Evolutionary conservation across 768 basidiomycete species (phyloP).

Genomic region (Cantharellus cinnabarinus): DNA sequence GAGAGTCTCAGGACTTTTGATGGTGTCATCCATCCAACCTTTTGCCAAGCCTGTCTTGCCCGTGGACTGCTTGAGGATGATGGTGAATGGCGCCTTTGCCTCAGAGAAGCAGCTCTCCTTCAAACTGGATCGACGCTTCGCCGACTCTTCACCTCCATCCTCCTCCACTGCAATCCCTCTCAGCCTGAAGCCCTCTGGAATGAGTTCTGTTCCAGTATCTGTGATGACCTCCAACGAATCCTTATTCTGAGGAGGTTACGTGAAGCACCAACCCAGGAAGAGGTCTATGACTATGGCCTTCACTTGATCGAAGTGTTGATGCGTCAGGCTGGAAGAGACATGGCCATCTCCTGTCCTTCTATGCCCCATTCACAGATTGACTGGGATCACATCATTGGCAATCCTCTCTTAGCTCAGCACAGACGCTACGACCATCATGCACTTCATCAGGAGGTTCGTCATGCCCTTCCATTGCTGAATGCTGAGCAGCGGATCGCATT

Average conservation of each 20-base stretch:
- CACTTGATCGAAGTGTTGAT: constrained; percentile 21
- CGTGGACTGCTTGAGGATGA: constrained; percentile 25
- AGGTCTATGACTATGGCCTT: constrained; percentile 25
- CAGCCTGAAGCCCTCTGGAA: constrained; percentile 23
- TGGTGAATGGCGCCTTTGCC: constrained; percentile 22
- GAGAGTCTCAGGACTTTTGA: constrained; percentile 1
- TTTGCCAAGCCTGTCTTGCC: constrained; percentile 23
- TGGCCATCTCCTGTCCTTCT: constrained; percentile 10
- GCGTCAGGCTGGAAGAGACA: constrained; percentile 8
- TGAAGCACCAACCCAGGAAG: constrained; percentile 14
- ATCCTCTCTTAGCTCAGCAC: constrained; percentile 10
- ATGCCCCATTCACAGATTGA: constrained; percentile 5
- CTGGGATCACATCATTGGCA: too few species aligned
- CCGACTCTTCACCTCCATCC: constrained; percentile 22
- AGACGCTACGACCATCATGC: constrained; percentile 6
- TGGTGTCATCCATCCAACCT: too few species aligned
- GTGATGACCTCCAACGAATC: constrained; percentile 21
- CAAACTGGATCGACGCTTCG: constrained; percentile 20
- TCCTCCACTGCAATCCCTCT: constrained; percentile 15
- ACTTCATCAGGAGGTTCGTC: not conserved
- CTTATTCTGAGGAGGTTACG: constrained; percentile 6
- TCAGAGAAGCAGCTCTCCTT: constrained; percentile 22
- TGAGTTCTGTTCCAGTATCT: constrained; percentile 18
- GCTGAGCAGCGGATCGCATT: constrained; percentile 16
- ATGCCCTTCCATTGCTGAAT: constrained; percentile 14